phyloP scores from a whole-genome alignment of 192 early-diverging fungal genomes.

The Chytriomyces hyalinus region DNA sequence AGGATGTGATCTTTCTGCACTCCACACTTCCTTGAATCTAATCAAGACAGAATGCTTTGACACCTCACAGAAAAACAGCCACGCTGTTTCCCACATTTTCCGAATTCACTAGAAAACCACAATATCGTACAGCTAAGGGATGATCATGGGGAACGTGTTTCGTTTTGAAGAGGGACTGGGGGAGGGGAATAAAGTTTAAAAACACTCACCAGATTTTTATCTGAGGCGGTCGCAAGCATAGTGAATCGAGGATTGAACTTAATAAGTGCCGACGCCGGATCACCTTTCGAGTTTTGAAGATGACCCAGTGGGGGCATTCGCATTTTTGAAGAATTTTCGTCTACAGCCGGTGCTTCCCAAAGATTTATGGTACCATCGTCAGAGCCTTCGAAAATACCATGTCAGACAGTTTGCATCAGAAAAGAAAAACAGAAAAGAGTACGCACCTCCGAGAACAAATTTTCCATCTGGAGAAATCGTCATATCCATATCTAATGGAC shows the following conservation, averaged over 20 bases:
- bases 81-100: too few species aligned
- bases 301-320: not conserved
- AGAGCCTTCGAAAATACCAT: slow-evolving; percentile 54
- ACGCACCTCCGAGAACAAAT: slow-evolving; percentile 68
- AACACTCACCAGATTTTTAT: slow-evolving; percentile 67
- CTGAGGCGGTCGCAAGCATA: slow-evolving; percentile 72
- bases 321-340: not conserved
- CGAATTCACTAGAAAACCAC: slow-evolving; percentile 14
- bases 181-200: not conserved
- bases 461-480: slow-evolving; percentile 75
- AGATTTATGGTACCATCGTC: slow-evolving; percentile 66
- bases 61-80: too few species aligned
- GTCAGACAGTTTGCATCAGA: slow-evolving; percentile 21
- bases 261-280: slow-evolving; percentile 58
- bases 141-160: slow-evolving; percentile 20
- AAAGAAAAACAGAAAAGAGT: slow-evolving; percentile 8
- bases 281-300: slow-evolving; percentile 14
- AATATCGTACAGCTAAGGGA: not conserved
- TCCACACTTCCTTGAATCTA: too few species aligned
- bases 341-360: slow-evolving; percentile 65
- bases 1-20: too few species aligned
- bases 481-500: slow-evolving; percentile 58
- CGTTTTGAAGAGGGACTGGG: slow-evolving; percentile 6
- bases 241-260: slow-evolving; percentile 76
- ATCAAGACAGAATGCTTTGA: too few species aligned